These are phyloP conservation scores for Leptosphaerulina australis DNA, from an alignment of 2,329 filamentous ascomycete species.

Conservation along the genomic window DNA sequence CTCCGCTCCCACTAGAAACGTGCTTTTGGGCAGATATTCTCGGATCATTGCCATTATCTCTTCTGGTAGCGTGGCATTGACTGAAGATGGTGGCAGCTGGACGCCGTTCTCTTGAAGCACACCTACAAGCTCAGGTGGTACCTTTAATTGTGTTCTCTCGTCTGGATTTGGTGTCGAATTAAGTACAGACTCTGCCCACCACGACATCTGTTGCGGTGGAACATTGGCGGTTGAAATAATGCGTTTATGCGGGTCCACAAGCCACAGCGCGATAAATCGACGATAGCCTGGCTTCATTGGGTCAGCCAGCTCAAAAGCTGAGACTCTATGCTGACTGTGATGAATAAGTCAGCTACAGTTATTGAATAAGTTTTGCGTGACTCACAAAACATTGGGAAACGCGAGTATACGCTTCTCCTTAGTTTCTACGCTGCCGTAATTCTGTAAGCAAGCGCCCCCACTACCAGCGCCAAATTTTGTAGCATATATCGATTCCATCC, in stretches of 20 bases:
- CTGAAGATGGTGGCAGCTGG: not conserved
- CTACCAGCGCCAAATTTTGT: conserved; percentile 9
- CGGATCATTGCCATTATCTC: conserved; percentile 27
- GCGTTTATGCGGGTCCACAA: conserved; percentile 62
- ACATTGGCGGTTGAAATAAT: conserved; percentile 61
- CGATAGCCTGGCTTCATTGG: conserved; percentile 59
- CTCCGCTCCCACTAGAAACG: conserved; percentile 23
- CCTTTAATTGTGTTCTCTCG: too few species aligned
- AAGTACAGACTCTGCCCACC: conserved; percentile 45
- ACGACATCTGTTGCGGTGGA: conserved; percentile 58
- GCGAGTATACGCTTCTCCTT: conserved; percentile 58
- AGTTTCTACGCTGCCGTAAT: conserved; percentile 58
- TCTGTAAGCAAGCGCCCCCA: conserved; percentile 41
- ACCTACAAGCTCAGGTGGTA: conserved; percentile 25
- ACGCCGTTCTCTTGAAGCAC: conserved; percentile 19
- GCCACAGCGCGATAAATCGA: conserved; percentile 63
- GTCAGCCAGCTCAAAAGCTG: conserved; percentile 58
- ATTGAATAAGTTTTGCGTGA: not conserved
- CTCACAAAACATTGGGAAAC: conserved; percentile 58
- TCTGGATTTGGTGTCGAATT: not conserved
- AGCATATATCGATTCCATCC: conserved; percentile 28
- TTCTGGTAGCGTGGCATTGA: conserved; percentile 12
- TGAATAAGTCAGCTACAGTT: not conserved
- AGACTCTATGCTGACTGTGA: conserved; percentile 30
- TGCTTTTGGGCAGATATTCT: conserved; percentile 9